A percentile compares a stretch with the other conserved stretches of the same genome.
Evolutionary conservation across 495 filamentous ascomycete genomes (phyloP).

Genomic region (Neurospora hispaniola): DNA sequence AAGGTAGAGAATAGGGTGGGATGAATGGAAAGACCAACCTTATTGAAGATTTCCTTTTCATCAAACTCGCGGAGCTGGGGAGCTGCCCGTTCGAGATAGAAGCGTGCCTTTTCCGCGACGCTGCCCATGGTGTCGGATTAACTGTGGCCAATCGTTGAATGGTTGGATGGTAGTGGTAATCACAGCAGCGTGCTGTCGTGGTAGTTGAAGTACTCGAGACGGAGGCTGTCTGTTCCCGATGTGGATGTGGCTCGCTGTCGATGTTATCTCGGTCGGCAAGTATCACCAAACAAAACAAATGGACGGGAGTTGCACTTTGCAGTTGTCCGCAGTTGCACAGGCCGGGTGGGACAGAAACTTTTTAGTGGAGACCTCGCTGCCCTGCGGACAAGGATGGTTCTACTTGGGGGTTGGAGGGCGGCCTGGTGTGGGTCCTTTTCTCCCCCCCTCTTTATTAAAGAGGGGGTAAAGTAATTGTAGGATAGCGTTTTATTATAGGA

Average conservation of each 20-base stretch:
- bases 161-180: background rate
- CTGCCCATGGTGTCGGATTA: constrained; percentile 51
- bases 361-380: constrained; percentile 16
- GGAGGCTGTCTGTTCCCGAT: background rate
- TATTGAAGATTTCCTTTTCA: constrained; percentile 76
- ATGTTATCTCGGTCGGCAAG: background rate
- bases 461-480: too few relatives aligned
- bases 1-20: background rate
- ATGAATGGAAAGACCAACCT: constrained; percentile 34
- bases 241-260: background rate
- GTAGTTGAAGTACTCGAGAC: background rate
- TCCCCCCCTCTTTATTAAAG: too few relatives aligned
- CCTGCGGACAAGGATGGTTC: background rate
- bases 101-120: constrained; percentile 86
- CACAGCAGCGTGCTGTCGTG: background rate
- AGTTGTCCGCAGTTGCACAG: background rate
- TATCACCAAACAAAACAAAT: background rate
- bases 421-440: too few relatives aligned
- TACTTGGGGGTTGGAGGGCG: too few relatives aligned
- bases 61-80: constrained; percentile 84
- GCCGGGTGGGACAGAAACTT: constrained; percentile 19
- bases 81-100: constrained; percentile 82
- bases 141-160: background rate
- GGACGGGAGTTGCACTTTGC: background rate
- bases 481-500: too few relatives aligned